Base-by-base conservation (phyloP, 805 yeast species). In the Yarrowia alimentaria region DNA sequence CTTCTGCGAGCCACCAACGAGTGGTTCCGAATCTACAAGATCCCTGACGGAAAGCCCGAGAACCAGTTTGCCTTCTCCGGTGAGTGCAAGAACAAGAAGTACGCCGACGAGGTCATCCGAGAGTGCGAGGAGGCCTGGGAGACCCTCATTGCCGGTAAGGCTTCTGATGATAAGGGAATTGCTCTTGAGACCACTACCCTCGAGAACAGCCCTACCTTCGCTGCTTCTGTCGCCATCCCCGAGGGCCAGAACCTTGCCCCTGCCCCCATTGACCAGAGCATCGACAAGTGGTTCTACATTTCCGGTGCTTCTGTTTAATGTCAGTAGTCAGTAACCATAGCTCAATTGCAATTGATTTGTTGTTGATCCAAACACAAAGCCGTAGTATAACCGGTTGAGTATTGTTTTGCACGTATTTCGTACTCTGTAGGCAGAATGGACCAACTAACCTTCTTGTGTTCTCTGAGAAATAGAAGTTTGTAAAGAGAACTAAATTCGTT, bases 231-330 rank as follows among this genome's bases (percentile, higher is more conserved):
- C 54, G 75, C 70, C 53, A 66, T 87, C 54, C 94, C 96, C 60
- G 76, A 78, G 53, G 94, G 86, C 62, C 62, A 78, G 61, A 79
- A 84, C 58, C 69, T 73, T 59, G 78, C 90, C 57, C 89, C 90
- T 67, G 96, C 95, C 57, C 95, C 96, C 71, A 87, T 93, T 69
- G 99, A 91, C 77, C 80, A 85, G 73, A 87, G 96, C 52, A 75
- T 91, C 68, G 98, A 91, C 79, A 91, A 91, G 76, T 91, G 99
- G 99, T 91, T 93, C 80, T 91, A 81, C 81, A 91, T 91, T 67
- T 87, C 75, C 45, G 74, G 75, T 43, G 68, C 68, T 52, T 56
- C 61, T 54, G 61, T 57, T 16, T 60, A 60, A 49, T 8, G 12
- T 14, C 12, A 14, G 31, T 38, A 19, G 10, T 8, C 25, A 22